Evolutionary conservation across 2,329 filamentous ascomycete species (phyloP), one percentile per base, ranked within the genome.

Genomic region (Pseudogymnoascus sp.): DNA sequence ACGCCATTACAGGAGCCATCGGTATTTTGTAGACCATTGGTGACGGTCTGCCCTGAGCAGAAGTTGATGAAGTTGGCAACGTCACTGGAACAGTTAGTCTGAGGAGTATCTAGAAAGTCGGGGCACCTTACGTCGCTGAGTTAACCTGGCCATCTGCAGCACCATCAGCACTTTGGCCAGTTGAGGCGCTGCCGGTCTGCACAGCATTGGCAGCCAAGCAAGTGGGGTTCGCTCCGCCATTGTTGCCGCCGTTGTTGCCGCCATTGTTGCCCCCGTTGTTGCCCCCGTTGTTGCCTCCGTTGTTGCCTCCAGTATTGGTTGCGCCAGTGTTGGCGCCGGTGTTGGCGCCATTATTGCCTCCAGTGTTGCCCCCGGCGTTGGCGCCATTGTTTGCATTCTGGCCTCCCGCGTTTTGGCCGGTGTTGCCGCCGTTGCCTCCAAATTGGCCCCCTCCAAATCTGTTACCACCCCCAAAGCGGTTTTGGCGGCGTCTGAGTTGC

Each of bases 1-100:
- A 70, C 68, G 37, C 64, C 63, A 59, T 86, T 87, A 74, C 84
- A 87, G 29, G 84, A 87, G 21, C 84, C 84, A 4, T 64, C 71
- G 63, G 75, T 77, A 50, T 78, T 74, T 71, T 86, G 84, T 26
- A 79, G 71, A 66, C 84, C 84, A 67, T 87, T 83, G 65, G 84
- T 86, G 47, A 83, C 68, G 0, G 74, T 79, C 69, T 67, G 26
- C 9, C 67, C 67, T 7, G 61, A 37, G 62, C 68, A 70, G 62
- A 68, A 68, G 63, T 69, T 68, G 63, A 70, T 68, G 62, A 70
- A 70, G 60, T 70, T 70, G 47, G 60, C 58, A 5, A 29, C n/a
- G 66, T 85, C 82, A 64, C 82, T 85, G 61, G n/a, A 17, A 15
- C 1, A 33, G 61, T 71, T 66, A 72, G 68, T 59, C 57, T 60